phyloP scores from a whole-genome alignment of 768 basidiomycete species.

The Xerocomellus amylosporus region DNA sequence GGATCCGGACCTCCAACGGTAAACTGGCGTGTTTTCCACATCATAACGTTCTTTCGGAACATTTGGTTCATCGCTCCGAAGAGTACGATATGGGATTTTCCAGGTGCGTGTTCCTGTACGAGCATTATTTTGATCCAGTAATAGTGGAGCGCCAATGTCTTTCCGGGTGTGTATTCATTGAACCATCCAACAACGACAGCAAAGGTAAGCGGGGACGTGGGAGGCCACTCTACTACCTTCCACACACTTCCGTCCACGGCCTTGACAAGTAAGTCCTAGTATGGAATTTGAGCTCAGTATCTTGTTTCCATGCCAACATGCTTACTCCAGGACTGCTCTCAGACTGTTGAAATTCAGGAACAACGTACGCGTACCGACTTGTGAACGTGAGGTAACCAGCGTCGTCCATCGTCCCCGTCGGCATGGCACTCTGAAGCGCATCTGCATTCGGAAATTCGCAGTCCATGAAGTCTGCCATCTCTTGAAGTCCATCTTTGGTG shows the following conservation, averaged over 20 bases:
- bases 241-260: not conserved
- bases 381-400: not conserved
- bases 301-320: no score
- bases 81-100: not conserved
- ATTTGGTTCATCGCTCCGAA: not conserved
- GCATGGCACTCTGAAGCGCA: not conserved
- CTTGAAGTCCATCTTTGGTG: not conserved
- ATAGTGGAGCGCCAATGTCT: not conserved
- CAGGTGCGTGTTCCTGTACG: not conserved
- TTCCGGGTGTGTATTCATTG: not conserved
- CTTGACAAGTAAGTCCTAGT: not conserved
- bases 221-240: not conserved
- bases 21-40: not conserved
- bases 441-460: constrained; percentile 1
- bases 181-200: not conserved
- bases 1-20: not conserved
- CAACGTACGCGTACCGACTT: not conserved
- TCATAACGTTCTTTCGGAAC: not conserved
- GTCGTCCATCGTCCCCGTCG: not conserved
- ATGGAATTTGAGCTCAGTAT: not conserved
- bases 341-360: not conserved
- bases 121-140: not conserved
- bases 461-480: not conserved
- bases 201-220: not conserved
- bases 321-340: not conserved